These are phyloP conservation scores for Didymella glomerata DNA, from an alignment of 2,329 filamentous ascomycete genomes.

Conservation along the genomic window DNA sequence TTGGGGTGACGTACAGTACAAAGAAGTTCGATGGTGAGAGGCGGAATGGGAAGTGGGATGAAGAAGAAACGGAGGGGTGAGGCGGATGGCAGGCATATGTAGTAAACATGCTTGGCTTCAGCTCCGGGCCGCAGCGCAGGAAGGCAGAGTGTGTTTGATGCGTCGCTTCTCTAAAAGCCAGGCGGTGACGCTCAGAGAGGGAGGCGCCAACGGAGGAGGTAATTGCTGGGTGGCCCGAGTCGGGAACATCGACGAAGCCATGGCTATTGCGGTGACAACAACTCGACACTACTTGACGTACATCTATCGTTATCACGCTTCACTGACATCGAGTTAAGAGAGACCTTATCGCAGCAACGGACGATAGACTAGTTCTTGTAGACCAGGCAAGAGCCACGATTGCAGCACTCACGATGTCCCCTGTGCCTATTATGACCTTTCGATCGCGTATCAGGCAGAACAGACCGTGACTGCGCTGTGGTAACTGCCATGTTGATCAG, in stretches of 20 bases:
- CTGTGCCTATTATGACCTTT: neutral
- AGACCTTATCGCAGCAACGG: neutral
- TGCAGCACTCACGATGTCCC: neutral
- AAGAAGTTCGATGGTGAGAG: no score
- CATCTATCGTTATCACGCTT: neutral
- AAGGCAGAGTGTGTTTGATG: neutral
- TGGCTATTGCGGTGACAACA: neutral
- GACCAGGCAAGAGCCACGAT: neutral
- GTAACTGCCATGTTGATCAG: neutral
- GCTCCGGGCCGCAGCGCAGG: neutral
- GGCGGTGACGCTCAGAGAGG: neutral
- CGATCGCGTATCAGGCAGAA: neutral
- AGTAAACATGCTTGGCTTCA: slow-evolving; percentile 14
- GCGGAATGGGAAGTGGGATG: slow-evolving; percentile 10
- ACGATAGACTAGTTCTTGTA: neutral
- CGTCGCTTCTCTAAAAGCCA: neutral
- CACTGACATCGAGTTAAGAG: neutral
- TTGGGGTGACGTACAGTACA: slow-evolving; percentile 3
- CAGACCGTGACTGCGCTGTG: neutral
- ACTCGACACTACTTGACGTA: neutral
- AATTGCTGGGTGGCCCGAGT: no score
- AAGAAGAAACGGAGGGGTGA: slow-evolving; percentile 22
- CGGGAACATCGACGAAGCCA: no score
- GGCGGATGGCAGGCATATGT: slow-evolving; percentile 2
- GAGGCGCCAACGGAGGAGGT: neutral